Conservation (phyloP, 1,284 basidiomycete genomes). For the Fomitopsis palustris region DNA sequence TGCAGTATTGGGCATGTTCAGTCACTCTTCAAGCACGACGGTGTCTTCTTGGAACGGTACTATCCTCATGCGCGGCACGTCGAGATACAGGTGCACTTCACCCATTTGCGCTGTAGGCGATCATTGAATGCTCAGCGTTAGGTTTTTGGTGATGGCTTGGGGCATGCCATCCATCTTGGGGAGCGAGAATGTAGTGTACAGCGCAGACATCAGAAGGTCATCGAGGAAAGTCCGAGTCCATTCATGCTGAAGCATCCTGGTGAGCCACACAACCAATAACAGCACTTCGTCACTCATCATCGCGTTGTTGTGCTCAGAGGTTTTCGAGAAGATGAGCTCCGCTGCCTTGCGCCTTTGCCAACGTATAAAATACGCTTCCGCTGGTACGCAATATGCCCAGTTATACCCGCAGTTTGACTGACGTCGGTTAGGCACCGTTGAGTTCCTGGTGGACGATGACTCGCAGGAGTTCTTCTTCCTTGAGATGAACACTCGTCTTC, state of each 20-base stretch:
- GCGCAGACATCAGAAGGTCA: conserved; percentile 70
- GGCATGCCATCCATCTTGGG: conserved; percentile 60
- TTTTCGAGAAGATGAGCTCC: conserved; percentile 45
- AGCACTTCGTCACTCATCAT: not conserved
- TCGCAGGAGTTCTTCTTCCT: conserved; percentile 64
- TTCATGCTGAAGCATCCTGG: conserved; percentile 41
- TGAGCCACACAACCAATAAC: conserved; percentile 13
- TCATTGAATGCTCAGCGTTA: conserved; percentile 15
- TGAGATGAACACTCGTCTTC: conserved; percentile 74
- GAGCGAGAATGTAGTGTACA: conserved; percentile 74
- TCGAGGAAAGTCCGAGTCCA: conserved; percentile 66
- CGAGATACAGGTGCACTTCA: conserved; percentile 53
- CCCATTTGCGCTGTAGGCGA: not conserved
- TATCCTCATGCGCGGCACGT: conserved; percentile 56
- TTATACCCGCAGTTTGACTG: not conserved
- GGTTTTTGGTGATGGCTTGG: conserved; percentile 64
- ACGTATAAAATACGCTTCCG: conserved; percentile 54
- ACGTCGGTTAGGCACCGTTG: conserved; percentile 56
- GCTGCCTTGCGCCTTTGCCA: conserved; percentile 51
- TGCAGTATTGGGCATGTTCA: not conserved
- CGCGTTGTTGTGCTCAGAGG: conserved; percentile 24
- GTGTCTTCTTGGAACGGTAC: conserved; percentile 62
- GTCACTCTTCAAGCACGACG: conserved; percentile 2
- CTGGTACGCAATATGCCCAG: conserved; percentile 34
- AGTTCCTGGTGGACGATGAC: conserved; percentile 62